Percentiles rank a stretch among this genome's conserved stretches.
These are phyloP conservation scores for Avena insularis DNA, from an alignment of 176 grass and related monocot genomes.

Conservation along the genomic window DNA sequence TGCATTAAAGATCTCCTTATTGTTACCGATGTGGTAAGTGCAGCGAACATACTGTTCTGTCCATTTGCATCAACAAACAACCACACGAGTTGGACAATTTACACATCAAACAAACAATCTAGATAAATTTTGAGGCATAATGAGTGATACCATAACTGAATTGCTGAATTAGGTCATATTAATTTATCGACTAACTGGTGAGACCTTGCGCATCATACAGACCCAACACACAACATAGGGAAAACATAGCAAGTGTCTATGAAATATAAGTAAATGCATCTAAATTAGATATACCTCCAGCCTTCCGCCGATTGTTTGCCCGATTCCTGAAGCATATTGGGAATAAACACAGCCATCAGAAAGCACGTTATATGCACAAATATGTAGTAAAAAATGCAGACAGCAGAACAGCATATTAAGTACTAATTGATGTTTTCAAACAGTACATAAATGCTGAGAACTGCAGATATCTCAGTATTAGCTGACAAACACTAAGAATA, in stretches of 20 bases:
- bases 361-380: conserved; percentile 25
- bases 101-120: background rate
- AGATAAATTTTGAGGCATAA: background rate
- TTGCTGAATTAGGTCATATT: background rate
- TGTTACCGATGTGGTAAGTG: conserved; percentile 5
- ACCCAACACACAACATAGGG: background rate
- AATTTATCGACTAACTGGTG: background rate
- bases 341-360: conserved; percentile 42
- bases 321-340: conserved; percentile 55
- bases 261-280: conserved; percentile 13
- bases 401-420: conserved; percentile 10
- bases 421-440: conserved; percentile 19
- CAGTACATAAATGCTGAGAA: background rate
- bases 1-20: background rate
- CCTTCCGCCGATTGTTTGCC: conserved; percentile 49
- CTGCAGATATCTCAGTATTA: background rate
- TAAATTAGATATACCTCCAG: conserved; percentile 51
- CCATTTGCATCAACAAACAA: conserved; percentile 7
- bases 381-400: conserved; percentile 19
- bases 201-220: background rate
- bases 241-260: background rate
- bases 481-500: conserved; percentile 19
- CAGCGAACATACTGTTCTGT: background rate
- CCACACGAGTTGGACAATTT: background rate
- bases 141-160: conserved; percentile 20